A percentile compares a stretch with the other conserved stretches of the same genome.
Evolutionary conservation across 345 rosid genomes (phyloP).

Genomic region (Corchorus olitorius): DNA sequence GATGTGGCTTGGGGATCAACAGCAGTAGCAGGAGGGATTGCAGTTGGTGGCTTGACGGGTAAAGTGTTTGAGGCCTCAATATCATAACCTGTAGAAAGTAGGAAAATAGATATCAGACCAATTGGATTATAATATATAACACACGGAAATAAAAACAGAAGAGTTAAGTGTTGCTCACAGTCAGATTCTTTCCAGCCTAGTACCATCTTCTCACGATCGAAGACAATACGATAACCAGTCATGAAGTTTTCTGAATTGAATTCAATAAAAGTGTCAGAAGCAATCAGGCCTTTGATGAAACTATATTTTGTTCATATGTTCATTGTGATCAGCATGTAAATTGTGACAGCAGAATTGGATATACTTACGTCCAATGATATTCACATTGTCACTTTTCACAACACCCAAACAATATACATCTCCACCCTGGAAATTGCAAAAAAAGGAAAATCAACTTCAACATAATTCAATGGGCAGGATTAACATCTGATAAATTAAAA

Average conservation of each 20-base stretch:
- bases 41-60: conserved; percentile 41
- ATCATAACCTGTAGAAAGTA: conserved; percentile 43
- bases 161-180: conserved; percentile 40
- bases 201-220: conserved; percentile 53
- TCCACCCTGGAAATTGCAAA: conserved; percentile 40
- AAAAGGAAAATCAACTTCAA: neutral
- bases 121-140: neutral
- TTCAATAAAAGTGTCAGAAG: conserved; percentile 13
- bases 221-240: conserved; percentile 57
- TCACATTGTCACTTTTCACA: conserved; percentile 62
- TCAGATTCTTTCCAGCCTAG: conserved; percentile 58
- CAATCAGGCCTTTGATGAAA: neutral
- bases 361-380: conserved; percentile 92
- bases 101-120: neutral
- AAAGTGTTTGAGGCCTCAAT: conserved; percentile 26
- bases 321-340: neutral
- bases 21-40: conserved; percentile 58
- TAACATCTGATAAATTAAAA: conserved; percentile 8
- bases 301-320: too few relatives aligned
- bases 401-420: conserved; percentile 66
- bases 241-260: conserved; percentile 63
- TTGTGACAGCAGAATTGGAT: neutral
- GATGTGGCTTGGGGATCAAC: conserved; percentile 66
- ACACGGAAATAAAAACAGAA: neutral
- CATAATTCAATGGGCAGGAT: conserved; percentile 10